Percentiles rank a stretch among this genome's conserved stretches.
These are phyloP conservation scores for Globisporangium carolinianum DNA, from an alignment of 352 stramenopile species.

Conservation along the genomic window DNA sequence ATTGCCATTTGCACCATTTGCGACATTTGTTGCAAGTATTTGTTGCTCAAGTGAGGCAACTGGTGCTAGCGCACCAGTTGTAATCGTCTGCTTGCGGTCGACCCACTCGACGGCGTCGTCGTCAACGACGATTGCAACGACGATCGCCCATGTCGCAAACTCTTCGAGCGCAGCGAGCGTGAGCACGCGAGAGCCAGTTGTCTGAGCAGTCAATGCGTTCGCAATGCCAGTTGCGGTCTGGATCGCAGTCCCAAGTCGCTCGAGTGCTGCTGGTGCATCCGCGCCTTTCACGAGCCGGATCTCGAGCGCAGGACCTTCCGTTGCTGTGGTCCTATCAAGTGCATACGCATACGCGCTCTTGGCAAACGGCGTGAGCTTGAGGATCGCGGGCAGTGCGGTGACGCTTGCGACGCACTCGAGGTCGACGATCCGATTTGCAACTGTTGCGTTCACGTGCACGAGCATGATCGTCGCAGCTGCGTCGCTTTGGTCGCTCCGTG, in stretches of 20 bases:
- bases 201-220: conserved; percentile 32
- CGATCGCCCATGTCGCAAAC: conserved; percentile 50
- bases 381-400: conserved; percentile 44
- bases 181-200: conserved; percentile 27
- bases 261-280: conserved; percentile 16
- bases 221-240: conserved; percentile 33
- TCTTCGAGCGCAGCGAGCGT: conserved; percentile 37
- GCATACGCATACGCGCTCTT: conserved; percentile 40
- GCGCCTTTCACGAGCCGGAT: conserved; percentile 38
- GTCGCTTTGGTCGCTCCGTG: conserved; percentile 36
- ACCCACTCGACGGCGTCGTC: conserved; percentile 67
- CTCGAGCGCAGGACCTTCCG: conserved; percentile 32
- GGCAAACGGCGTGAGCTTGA: conserved; percentile 71
- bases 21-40: conserved; percentile 3
- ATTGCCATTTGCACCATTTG: too few species aligned
- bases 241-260: conserved; percentile 22
- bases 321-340: conserved; percentile 12
- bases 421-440: conserved; percentile 36
- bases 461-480: conserved; percentile 45
- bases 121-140: conserved; percentile 38
- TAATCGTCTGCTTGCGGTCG: conserved; percentile 47
- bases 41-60: conserved; percentile 35
- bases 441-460: conserved; percentile 35
- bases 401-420: conserved; percentile 46
- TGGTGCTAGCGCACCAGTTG: conserved; percentile 22